Base-by-base conservation (phyloP, 2,329 filamentous ascomycete species). In the Corynespora cassiicola region DNA sequence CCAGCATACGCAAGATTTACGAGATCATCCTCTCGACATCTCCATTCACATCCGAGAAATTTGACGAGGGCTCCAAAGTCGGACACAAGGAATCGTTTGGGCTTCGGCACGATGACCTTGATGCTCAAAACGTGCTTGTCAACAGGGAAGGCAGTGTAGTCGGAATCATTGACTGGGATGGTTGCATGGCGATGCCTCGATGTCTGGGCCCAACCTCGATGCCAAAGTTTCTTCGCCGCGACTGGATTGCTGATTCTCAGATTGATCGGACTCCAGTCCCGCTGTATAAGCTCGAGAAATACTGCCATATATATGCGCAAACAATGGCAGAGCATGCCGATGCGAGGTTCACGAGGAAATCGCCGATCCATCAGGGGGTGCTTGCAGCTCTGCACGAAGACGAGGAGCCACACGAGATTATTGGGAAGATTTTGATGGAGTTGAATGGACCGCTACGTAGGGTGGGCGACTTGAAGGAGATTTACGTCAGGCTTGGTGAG, bases 121-220 rank as follows among this genome's bases (percentile, higher is more conserved):
- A 42, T 20, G 36, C 30, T n/a, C 39, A 47, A 12, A 50, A 50
- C 29, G 43, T 52, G 25, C 23, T 47, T 10, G 37, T 45, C 8
- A 32, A 35, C 25, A 9, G 15, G 19, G 25, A 23, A 22, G 36
- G 40, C 20, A 14, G 24, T n/a, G n/a, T 44, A 7, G 28, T 19
- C 9, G 43, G 36, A 7, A 23, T 52, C 10, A 31, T 52, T 16
- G 49, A 50, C 35, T 52, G 49, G 49, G 46, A 50, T 31, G 31
- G 31, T 21, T 28, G 31, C 17, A 15, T 14, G 7, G 42, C 42
- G n/a, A 32, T 45, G 17, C 42, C 45, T 23, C 38, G 29, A 10
- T 36, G 40, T 18, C 31, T 42, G 11, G 48, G 39, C 8, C 38
- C 39, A 31, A 19, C 39, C 20, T 15, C 31, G 7, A 4, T 41